Evolutionary conservation across 1,284 basidiomycete genomes (phyloP), one percentile per base, ranked within the genome.

Genomic region (Ganoderma sinense): DNA sequence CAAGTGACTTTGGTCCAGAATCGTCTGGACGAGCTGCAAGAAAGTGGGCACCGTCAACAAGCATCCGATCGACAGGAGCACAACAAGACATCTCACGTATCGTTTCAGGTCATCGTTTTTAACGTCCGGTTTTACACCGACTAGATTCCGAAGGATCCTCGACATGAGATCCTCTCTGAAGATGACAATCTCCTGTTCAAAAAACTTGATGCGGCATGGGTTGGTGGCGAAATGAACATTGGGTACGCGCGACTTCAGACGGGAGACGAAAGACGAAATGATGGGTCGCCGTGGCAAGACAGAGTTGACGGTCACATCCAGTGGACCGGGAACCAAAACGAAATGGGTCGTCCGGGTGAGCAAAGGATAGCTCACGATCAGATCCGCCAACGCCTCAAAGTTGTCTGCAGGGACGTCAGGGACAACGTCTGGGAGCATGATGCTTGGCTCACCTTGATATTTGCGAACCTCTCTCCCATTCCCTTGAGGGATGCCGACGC

Each of bases 121-220:
- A 31, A 89, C 88, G 70, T 92, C 88, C 0, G 91, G 91, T 77
- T 97, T 97, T 56, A 97, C 90, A 14, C 93, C 92, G 6, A 97
- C 91, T 26, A 95, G 86, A 81, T 98, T 98, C 72, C 98, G 85
- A 68, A 99, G 83, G 94, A 99, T 97, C 69, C 94, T 88, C 2
- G 95, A 90, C 96, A 99, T 98, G 65, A 94, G 82, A 78, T 99
- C 96, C 76, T 99, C 97, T 65, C 98, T 86, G 78, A 94, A 98
- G 29, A 99, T 84, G 48, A 99, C 97, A 58, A 99, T 91, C 81
- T 99, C 98, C 78, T 99, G 97, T 39, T 94, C 91, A 78, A 97
- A 98, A 81, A 98, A 99, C 75, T 94, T 94, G 76, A 99, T 89
- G 8, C 98, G 91, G 80, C 96, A 98, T 0, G 98, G 98, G 80